Base-by-base conservation (phyloP, 768 basidiomycete species). In the Trametes coccinea region DNA sequence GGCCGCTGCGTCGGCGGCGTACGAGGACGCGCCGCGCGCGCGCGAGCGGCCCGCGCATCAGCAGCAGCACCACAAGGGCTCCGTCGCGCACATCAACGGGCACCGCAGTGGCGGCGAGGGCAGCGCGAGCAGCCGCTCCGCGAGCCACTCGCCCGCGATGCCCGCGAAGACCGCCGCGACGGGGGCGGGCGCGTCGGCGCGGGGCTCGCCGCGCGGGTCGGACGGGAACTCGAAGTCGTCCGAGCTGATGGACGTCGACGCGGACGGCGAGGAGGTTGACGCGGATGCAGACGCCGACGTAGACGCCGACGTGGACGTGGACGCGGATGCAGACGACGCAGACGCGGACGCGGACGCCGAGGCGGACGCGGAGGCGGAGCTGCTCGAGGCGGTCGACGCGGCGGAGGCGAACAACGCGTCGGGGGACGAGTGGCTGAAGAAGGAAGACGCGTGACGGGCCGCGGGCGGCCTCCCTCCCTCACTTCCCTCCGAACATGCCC, bases 381-480 rank as follows among this genome's bases (percentile, higher is more conserved):
- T 76, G 62, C 61, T 77, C 45, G 77, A 73, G 66, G 76, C 75
- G 33, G 76, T 76, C 50, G 76, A 76, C 57, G 76, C 75, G n/a
- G 74, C 78, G 16, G 77, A 78, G 70, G 71, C 73, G 56, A 72
- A 69, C 60, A 68, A 71, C 43, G 58, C 61, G 44, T 52, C 49
- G 34, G 67, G 65, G 29, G 71, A 70, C 45, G 68, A 69, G 65
- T 70, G 66, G 67, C 31, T 70, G 56, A 69, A 72, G 66, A 70
- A 70, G 53, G 69, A 72, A 55, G 69, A 67, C n/a, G 57, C 62
- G 41, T 63, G 62, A 63, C 46, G 54, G 29, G 22, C 16, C 30
- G 54, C n/a, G 29, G 13, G 33, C 30, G 50, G 22, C 33, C 33
- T n/a, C 16, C 34, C 34, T n/a, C 17, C 45, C 9, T 11, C 22